Evolutionary conservation across 2,329 filamentous ascomycete genomes (phyloP).

Genomic region (Phaeophleospora eucalypticola): DNA sequence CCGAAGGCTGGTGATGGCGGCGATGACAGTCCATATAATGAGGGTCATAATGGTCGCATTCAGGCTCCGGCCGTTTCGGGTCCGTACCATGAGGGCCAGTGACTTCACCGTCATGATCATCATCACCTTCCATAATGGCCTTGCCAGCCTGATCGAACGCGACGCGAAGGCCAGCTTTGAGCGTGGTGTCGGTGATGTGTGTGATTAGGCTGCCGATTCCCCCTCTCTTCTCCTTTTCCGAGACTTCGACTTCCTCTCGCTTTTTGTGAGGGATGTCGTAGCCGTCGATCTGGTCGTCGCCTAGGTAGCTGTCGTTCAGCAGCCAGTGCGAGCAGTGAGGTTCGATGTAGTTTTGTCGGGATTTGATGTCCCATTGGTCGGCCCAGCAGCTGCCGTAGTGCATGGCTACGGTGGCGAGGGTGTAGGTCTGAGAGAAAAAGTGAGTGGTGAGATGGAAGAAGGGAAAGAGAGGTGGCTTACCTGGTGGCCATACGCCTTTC

Average conservation of each 20-base stretch:
- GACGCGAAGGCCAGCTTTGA: too few relatives aligned
- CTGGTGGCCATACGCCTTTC: background rate
- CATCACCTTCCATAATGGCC: too few relatives aligned
- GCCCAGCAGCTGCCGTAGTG: background rate
- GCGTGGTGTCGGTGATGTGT: too few relatives aligned
- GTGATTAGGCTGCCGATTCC: too few relatives aligned
- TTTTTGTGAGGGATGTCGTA: background rate
- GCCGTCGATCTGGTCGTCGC: background rate
- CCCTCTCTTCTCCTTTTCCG: too few relatives aligned
- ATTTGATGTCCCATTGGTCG: background rate
- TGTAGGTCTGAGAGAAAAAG: background rate
- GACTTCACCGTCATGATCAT: too few relatives aligned
- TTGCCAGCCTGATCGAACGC: too few relatives aligned
- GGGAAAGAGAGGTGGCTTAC: background rate
- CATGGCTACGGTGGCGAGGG: background rate
- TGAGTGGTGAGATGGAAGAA: background rate
- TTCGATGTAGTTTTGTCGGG: background rate
- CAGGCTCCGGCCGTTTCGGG: too few relatives aligned
- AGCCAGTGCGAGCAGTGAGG: background rate
- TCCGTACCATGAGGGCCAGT: too few relatives aligned
- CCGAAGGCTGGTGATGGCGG: too few relatives aligned
- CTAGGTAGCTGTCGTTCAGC: background rate
- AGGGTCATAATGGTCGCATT: too few relatives aligned
- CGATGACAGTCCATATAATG: too few relatives aligned
- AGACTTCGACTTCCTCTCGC: background rate